Percentiles rank a stretch among this genome's conserved stretches.
phyloP scores from a whole-genome alignment of 306 rosid species.

The Calophaca sinica region DNA sequence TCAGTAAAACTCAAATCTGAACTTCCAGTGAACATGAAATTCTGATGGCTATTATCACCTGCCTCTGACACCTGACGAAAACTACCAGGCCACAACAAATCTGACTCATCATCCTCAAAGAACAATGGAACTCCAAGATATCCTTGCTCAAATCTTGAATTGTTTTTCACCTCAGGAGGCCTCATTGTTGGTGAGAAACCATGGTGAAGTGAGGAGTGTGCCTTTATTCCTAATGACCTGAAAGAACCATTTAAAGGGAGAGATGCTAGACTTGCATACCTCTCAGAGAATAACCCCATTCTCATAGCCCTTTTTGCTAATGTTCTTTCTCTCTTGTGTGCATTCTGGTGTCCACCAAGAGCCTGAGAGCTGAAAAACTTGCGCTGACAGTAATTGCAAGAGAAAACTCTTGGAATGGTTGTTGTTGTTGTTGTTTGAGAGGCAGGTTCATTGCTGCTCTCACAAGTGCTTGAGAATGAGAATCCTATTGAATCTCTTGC shows the following conservation, averaged over 20 bases:
- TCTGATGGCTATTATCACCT: slow-evolving; percentile 52
- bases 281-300: slow-evolving; percentile 78
- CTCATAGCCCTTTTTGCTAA: slow-evolving; percentile 86
- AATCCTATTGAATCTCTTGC: slow-evolving; percentile 61
- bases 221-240: slow-evolving; percentile 78
- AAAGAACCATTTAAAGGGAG: slow-evolving; percentile 82
- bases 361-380: slow-evolving; percentile 94
- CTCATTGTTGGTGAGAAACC: slow-evolving; percentile 56
- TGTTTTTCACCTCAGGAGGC: slow-evolving; percentile 60
- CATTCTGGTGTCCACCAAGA: slow-evolving; percentile 96
- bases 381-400: slow-evolving; percentile 92
- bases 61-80: slow-evolving; percentile 63
- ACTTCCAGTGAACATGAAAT: slow-evolving; percentile 59
- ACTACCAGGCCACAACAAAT: slow-evolving; percentile 89
- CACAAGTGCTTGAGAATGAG: slow-evolving; percentile 84
- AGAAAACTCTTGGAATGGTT: slow-evolving; percentile 60
- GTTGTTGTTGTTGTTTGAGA: slow-evolving; percentile 49
- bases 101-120: slow-evolving; percentile 73
- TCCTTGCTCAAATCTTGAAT: slow-evolving; percentile 67
- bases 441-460: slow-evolving; percentile 80
- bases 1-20: slow-evolving; percentile 61
- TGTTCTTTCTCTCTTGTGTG: slow-evolving; percentile 87
- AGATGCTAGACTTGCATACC: slow-evolving; percentile 73
- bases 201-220: slow-evolving; percentile 83
- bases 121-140: slow-evolving; percentile 68